Conservation (phyloP, 192 early-diverging fungal genomes). For the Coemansia erecta region DNA sequence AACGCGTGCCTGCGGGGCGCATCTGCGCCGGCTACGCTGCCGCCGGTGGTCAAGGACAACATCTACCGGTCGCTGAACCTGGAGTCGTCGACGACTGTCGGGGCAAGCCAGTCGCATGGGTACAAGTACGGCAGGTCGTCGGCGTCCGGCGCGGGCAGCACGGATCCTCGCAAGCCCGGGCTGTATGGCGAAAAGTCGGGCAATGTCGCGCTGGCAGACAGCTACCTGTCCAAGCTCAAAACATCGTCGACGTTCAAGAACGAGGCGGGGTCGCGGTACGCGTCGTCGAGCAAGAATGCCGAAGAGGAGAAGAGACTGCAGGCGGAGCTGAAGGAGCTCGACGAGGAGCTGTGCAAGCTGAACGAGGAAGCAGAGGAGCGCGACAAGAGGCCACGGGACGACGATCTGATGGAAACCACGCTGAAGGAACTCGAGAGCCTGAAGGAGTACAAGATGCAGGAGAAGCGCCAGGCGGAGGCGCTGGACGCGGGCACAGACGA, state of each 20-base stretch:
- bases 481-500: neutral
- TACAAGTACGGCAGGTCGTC: conserved; percentile 26
- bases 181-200: conserved; percentile 52
- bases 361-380: conserved; percentile 15
- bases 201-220: conserved; percentile 52
- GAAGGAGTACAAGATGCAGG: conserved; percentile 26
- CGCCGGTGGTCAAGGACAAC: conserved; percentile 43
- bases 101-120: conserved; percentile 11
- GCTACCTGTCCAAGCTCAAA: conserved; percentile 52
- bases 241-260: conserved; percentile 50
- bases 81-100: conserved; percentile 10
- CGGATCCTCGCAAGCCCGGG: conserved; percentile 25
- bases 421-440: conserved; percentile 34
- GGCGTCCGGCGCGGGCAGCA: neutral
- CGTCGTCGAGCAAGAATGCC: conserved; percentile 40
- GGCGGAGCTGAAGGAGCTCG: conserved; percentile 43
- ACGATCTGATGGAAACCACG: conserved; percentile 8
- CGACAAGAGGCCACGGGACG: neutral
- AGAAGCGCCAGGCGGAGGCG: conserved; percentile 19
- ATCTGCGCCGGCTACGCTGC: conserved; percentile 31
- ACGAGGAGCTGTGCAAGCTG: conserved; percentile 25
- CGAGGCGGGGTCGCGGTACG: conserved; percentile 41
- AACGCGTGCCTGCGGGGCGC: conserved; percentile 23
- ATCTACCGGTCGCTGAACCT: conserved; percentile 51
- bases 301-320: conserved; percentile 47